These are phyloP conservation scores for Castanea sativa DNA, from an alignment of 306 rosid species.

Conservation along the genomic window DNA sequence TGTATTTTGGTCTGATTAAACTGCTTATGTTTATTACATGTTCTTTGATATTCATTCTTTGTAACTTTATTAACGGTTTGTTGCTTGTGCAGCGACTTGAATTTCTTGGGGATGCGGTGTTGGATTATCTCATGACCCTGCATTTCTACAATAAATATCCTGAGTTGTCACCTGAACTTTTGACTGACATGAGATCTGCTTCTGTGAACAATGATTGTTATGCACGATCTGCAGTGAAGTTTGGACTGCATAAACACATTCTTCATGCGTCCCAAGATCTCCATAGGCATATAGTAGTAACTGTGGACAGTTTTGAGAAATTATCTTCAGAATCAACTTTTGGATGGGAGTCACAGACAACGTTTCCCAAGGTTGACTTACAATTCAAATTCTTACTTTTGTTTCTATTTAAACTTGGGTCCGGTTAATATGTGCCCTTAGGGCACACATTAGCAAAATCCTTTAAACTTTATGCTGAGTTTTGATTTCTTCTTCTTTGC, in stretches of 20 bases:
- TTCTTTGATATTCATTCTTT: neutral
- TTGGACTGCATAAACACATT: conserved; percentile 56
- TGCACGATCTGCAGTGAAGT: conserved; percentile 60
- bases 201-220: conserved; percentile 75
- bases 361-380: conserved; percentile 70
- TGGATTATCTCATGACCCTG: conserved; percentile 66
- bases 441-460: no score
- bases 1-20: neutral
- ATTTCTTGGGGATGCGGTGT: conserved; percentile 72
- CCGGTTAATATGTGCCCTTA: no score
- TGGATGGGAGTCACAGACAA: conserved; percentile 68
- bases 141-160: conserved; percentile 59
- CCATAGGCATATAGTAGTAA: conserved; percentile 42
- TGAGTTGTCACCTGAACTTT: conserved; percentile 57
- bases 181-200: conserved; percentile 82
- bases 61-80: conserved; percentile 9
- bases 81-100: conserved; percentile 61
- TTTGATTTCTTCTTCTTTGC: neutral
- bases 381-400: neutral
- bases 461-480: neutral
- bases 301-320: conserved; percentile 29
- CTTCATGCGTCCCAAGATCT: conserved; percentile 56
- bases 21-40: neutral
- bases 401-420: neutral
- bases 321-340: conserved; percentile 41